phyloP scores from a whole-genome alignment of 2,329 filamentous ascomycete species.

The Diaporthe helianthi region DNA sequence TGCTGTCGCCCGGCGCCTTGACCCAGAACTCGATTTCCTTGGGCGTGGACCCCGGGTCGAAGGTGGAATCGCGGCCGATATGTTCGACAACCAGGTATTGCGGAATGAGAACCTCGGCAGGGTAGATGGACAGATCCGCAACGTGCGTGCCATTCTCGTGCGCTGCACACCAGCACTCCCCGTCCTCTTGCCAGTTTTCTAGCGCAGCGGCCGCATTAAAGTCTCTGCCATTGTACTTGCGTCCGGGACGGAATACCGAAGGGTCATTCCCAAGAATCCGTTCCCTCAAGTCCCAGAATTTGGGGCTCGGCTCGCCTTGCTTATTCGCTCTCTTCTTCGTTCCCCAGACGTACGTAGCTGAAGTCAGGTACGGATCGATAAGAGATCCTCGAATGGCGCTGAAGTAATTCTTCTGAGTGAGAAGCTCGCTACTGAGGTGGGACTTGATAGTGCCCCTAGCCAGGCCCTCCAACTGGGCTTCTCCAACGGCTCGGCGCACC shows the following conservation, averaged over 20 bases:
- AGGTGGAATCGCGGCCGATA: conserved; percentile 66
- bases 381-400: conserved; percentile 68
- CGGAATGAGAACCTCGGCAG: conserved; percentile 66
- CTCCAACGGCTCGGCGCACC: conserved; percentile 52
- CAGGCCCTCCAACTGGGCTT: conserved; percentile 55
- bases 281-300: conserved; percentile 35
- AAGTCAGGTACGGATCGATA: conserved; percentile 67
- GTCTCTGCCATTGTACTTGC: conserved; percentile 35
- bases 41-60: conserved; percentile 69
- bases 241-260: conserved; percentile 38
- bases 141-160: conserved; percentile 56
- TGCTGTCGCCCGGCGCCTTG: conserved; percentile 55
- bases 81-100: conserved; percentile 77
- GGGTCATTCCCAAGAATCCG: conserved; percentile 34
- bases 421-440: conserved; percentile 53
- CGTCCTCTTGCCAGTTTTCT: conserved; percentile 74
- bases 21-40: conserved; percentile 75
- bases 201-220: conserved; percentile 64
- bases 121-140: conserved; percentile 70
- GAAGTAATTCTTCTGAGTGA: conserved; percentile 76
- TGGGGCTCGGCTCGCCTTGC: conserved; percentile 31
- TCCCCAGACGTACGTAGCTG: conserved; percentile 58
- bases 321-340: conserved; percentile 39
- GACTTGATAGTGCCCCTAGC: conserved; percentile 55
- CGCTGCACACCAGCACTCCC: conserved; percentile 86